These are phyloP conservation scores for Luffa acutangula DNA, from an alignment of 306 rosid species.

Conservation along the genomic window DNA sequence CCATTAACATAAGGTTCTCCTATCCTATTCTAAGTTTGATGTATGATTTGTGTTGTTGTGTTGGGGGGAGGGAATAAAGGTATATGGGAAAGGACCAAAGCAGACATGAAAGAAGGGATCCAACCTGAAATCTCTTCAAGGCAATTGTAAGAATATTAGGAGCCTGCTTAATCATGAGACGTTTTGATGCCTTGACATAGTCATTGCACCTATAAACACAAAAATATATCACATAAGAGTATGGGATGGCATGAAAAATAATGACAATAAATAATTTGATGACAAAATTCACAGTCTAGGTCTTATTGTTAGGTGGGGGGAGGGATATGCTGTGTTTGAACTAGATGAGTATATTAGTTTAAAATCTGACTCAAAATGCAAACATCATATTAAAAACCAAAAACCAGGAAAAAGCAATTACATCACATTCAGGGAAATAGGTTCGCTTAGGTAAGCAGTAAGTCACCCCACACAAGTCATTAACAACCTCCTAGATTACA, in stretches of 20 bases:
- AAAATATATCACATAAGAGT: slow-evolving; percentile 10
- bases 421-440: background rate
- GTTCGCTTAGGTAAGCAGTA: background rate
- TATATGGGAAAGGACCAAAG: background rate
- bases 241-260: background rate
- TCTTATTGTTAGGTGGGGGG: background rate
- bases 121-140: slow-evolving; percentile 96
- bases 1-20: background rate
- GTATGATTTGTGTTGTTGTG: too few relatives aligned
- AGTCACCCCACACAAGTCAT: background rate
- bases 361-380: background rate
- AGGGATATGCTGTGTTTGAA: background rate
- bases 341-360: background rate
- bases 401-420: background rate
- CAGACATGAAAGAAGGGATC: slow-evolving; percentile 8
- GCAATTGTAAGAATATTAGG: slow-evolving; percentile 94
- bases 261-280: background rate
- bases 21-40: background rate
- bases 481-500: background rate
- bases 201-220: slow-evolving; percentile 76
- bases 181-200: slow-evolving; percentile 91
- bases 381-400: background rate
- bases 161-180: slow-evolving; percentile 68
- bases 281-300: background rate
- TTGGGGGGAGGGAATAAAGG: background rate